Percentiles rank a stretch among this genome's conserved stretches.
Conservation (phyloP, 345 rosid genomes). For the Syzygium aromaticum region DNA sequence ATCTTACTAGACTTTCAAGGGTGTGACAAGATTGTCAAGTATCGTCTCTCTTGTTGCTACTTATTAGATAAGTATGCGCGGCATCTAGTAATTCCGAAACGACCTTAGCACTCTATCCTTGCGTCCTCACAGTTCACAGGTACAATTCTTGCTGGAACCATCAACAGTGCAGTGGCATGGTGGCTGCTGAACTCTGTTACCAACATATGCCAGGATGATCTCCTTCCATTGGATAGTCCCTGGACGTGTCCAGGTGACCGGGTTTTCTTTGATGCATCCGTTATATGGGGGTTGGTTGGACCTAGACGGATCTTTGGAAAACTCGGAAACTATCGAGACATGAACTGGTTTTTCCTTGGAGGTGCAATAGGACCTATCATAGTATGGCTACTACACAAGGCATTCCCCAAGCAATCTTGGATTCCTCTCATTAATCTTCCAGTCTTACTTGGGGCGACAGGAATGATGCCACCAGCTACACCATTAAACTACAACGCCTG, state of each 20-base stretch:
- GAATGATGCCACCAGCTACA: constrained; percentile 75
- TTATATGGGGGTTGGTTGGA: constrained; percentile 87
- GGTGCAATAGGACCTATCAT: constrained; percentile 72
- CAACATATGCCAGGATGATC: constrained; percentile 74
- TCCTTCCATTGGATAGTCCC: constrained; percentile 66
- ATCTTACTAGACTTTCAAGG: background rate
- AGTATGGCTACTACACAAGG: constrained; percentile 63
- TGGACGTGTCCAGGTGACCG: constrained; percentile 89
- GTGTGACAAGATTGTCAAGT: background rate
- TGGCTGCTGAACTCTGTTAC: constrained; percentile 63
- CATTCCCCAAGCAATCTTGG: constrained; percentile 78
- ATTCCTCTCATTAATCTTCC: constrained; percentile 85
- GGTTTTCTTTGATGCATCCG: constrained; percentile 88
- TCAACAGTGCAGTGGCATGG: constrained; percentile 77
- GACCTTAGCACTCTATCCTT: background rate
- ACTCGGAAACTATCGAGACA: constrained; percentile 56
- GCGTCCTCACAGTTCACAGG: constrained; percentile 50
- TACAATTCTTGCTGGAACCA: constrained; percentile 78
- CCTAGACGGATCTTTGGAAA: constrained; percentile 70
- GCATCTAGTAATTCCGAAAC: background rate
- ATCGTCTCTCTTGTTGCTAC: background rate
- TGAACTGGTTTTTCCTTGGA: constrained; percentile 89
- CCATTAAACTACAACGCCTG: constrained; percentile 70
- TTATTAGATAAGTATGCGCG: background rate
- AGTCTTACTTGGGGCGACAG: constrained; percentile 78